Evolutionary conservation across 225 moss, liverwort and hornwort species (phyloP).

Genomic region (Pleurozium schreberi): DNA sequence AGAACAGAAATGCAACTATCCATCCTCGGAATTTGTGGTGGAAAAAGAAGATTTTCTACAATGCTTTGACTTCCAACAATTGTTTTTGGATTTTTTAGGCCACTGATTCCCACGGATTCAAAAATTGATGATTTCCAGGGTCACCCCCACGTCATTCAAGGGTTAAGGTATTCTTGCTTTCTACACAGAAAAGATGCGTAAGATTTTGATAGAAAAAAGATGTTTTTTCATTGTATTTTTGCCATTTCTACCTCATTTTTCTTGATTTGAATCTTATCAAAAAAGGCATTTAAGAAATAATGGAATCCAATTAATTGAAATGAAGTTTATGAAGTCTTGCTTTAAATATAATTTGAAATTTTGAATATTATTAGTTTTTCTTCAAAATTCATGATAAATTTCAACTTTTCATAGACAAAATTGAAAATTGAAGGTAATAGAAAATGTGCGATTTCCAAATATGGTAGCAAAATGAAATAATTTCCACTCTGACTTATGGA

Average conservation of each 20-base stretch:
- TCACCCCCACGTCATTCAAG: too few relatives aligned
- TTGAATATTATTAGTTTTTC: too few relatives aligned
- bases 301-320: not conserved
- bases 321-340: not conserved
- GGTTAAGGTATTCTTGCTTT: not conserved
- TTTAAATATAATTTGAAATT: not conserved
- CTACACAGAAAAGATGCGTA: not conserved
- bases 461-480: not conserved
- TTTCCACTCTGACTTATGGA: not conserved
- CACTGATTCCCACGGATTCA: too few relatives aligned
- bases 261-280: accelerated
- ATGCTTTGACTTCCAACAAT: too few relatives aligned
- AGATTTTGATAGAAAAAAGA: accelerated
- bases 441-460: not conserved
- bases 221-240: not conserved
- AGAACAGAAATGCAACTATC: too few relatives aligned
- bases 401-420: not conserved
- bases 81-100: too few relatives aligned
- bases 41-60: too few relatives aligned
- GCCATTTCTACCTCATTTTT: not conserved
- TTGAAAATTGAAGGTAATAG: not conserved
- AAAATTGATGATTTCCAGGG: too few relatives aligned
- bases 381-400: too few relatives aligned
- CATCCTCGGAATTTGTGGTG: too few relatives aligned
- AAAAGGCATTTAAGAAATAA: accelerated